Evolutionary conservation across 805 yeast genomes (phyloP), one percentile per base, ranked within the genome.

Genomic region (Hagleromyces aurorensis): DNA sequence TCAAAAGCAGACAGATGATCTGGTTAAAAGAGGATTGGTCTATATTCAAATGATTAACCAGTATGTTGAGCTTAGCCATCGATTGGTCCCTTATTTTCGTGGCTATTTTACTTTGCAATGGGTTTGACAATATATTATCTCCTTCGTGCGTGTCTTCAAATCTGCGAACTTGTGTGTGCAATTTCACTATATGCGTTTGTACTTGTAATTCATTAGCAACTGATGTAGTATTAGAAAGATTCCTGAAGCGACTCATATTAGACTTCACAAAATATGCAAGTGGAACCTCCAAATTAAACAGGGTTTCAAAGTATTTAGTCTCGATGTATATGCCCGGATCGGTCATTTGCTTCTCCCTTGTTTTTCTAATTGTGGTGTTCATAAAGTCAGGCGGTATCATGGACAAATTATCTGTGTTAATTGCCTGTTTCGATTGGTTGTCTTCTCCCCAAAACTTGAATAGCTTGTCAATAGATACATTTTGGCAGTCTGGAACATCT

Each of bases 231-330:
- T 36, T 32, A 34, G 74, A 69, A 38, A 73, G 46, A 13, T 62
- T 62, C 26, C 52, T 58, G 28, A 72, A 50, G 29, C 78, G 50
- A 8, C 67, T 49, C 21, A 74, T 48, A 4, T 70, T 65, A 0
- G 77, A 70, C 39, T 74, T 74, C 5, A 60, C 52, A 53, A 68
- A 57, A 46, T 59, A 60, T 0, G 61, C 59, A 13, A 62, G 22
- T 3, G 66, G 63, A 0, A 57, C 44, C n/a, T 55, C 47, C 4
- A 57, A 25, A 9, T 52, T 46, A 33, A 56, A 64, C 5, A 64
- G 38, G 4, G 55, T 46, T 5, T 55, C 57, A 27, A 56, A 61
- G 29, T 64, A 64, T 31, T 55, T 59, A 4, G 46, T 32, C 14
- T 41, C 40, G n/a, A 56, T 29, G 30, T 52, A 57, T 2, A 15